Conservation (phyloP, 345 rosid genomes). For the Nasturtium officinale region DNA sequence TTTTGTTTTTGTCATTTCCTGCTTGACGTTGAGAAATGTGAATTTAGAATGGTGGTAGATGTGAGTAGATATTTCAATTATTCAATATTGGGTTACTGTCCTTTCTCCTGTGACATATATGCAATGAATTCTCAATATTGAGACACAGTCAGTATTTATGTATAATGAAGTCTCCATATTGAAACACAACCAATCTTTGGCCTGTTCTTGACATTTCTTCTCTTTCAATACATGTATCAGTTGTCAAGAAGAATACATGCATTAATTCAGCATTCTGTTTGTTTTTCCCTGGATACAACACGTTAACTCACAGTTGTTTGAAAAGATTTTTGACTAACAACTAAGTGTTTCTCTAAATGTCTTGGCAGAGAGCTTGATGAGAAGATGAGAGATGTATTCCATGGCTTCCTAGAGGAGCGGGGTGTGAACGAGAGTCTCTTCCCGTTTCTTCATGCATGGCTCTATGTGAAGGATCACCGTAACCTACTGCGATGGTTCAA, state of each 20-base stretch:
- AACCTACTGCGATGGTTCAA: conserved; percentile 78
- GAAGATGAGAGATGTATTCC: conserved; percentile 75
- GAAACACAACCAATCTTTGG: no score
- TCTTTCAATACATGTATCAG: conserved; percentile 8
- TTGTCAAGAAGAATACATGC: background rate
- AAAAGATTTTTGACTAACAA: background rate
- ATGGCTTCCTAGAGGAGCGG: conserved; percentile 73
- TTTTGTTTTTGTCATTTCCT: background rate
- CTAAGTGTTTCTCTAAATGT: conserved; percentile 5
- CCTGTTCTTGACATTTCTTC: background rate
- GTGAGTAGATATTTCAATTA: background rate
- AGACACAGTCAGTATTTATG: background rate
- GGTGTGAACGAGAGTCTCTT: conserved; percentile 83
- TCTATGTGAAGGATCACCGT: conserved; percentile 84
- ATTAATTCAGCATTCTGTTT: background rate
- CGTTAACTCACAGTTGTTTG: background rate
- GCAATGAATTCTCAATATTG: background rate
- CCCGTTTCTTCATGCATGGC: conserved; percentile 90
- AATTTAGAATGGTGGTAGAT: background rate
- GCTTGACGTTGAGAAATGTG: conserved; percentile 14
- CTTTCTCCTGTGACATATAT: background rate
- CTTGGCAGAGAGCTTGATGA: conserved; percentile 73
- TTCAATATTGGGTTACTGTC: background rate
- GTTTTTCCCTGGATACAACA: background rate
- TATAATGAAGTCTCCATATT: background rate